A percentile compares a stretch with the other conserved stretches of the same genome.
phyloP scores from a whole-genome alignment of 2,329 filamentous ascomycete species.

The Beauveria varroae region DNA sequence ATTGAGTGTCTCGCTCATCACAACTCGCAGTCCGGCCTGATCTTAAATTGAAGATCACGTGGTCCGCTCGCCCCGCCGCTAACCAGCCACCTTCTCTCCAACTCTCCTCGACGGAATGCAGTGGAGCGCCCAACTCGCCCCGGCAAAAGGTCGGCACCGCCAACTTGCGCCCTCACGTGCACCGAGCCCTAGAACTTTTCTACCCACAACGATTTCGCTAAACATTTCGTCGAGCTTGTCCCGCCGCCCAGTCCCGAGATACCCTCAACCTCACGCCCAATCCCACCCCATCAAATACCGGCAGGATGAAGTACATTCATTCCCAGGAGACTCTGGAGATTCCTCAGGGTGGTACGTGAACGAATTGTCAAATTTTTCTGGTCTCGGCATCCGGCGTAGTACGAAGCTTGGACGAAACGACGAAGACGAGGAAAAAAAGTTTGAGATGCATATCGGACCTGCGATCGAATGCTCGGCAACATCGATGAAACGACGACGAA shows the following conservation, averaged over 20 bases:
- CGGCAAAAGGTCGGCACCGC: slow-evolving; percentile 19
- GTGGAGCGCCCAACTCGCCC: slow-evolving; percentile 16
- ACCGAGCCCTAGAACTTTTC: slow-evolving; percentile 38
- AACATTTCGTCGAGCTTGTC: slow-evolving; percentile 27
- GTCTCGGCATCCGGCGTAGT: slow-evolving; percentile 10
- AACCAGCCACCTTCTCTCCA: background rate
- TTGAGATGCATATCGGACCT: background rate
- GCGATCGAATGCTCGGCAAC: background rate
- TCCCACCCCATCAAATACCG: slow-evolving; percentile 38
- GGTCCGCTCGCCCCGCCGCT: background rate
- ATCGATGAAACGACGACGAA: background rate
- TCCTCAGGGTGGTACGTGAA: slow-evolving; percentile 87
- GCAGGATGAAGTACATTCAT: slow-evolving; percentile 99
- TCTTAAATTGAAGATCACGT: slow-evolving; percentile 5
- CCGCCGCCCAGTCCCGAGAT: slow-evolving; percentile 29
- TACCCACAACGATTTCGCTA: slow-evolving; percentile 35
- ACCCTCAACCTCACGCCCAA: slow-evolving; percentile 34
- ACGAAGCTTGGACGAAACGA: background rate
- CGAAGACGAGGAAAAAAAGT: background rate
- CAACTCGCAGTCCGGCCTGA: background rate
- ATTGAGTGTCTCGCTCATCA: background rate
- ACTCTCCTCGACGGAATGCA: background rate
- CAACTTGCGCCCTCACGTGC: slow-evolving; percentile 29
- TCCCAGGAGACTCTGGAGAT: slow-evolving; percentile 92
- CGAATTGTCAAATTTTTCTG: slow-evolving; percentile 3